Evolutionary conservation across 1,139 yeast species (phyloP).

Genomic region (Saccharomycopsis crataegensis): DNA sequence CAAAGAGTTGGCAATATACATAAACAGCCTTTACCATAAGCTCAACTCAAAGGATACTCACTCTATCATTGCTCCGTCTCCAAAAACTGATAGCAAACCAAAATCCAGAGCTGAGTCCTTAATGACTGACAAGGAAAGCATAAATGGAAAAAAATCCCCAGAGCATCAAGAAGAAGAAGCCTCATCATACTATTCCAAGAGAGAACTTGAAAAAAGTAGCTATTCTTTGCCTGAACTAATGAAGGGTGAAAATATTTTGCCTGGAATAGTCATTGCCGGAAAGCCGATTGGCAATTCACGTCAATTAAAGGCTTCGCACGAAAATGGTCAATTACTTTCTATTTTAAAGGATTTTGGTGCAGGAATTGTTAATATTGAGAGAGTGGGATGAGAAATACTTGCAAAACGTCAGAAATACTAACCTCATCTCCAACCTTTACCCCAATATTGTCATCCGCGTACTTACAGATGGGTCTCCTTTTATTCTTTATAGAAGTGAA

Average conservation of each 20-base stretch:
- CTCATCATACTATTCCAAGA: background rate
- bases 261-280: conserved; percentile 19
- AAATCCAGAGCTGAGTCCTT: conserved; percentile 1
- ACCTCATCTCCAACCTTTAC: background rate
- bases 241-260: conserved; percentile 16
- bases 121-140: background rate
- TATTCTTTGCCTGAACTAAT: conserved; percentile 4
- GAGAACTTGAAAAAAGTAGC: background rate
- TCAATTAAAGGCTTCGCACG: conserved; percentile 13
- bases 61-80: background rate
- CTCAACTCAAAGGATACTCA: background rate
- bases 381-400: conserved; percentile 4
- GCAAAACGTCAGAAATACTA: background rate
- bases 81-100: background rate
- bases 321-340: conserved; percentile 8
- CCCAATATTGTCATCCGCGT: background rate
- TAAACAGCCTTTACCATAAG: conserved; percentile 14
- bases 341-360: conserved; percentile 17
- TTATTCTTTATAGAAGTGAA: background rate
- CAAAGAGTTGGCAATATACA: conserved; percentile 17
- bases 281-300: conserved; percentile 19
- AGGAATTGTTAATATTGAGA: conserved; percentile 18
- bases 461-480: background rate
- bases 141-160: background rate
- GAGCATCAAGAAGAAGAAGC: background rate